Conservation (phyloP, 139 green algal genomes). For the Yamagishiella unicocca region DNA sequence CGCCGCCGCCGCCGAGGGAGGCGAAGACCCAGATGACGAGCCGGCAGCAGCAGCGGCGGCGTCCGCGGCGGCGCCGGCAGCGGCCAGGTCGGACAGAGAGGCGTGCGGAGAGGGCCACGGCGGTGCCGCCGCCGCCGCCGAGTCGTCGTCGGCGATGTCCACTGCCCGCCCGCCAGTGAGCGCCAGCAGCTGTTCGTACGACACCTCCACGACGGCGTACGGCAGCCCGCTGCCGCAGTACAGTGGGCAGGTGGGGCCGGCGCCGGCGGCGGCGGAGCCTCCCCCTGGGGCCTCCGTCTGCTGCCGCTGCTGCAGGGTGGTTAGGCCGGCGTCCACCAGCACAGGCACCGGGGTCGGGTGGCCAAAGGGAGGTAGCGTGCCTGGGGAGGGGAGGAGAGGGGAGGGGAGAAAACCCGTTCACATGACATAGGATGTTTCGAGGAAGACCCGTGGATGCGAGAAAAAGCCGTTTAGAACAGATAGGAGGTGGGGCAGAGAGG, state of each 20-base stretch:
- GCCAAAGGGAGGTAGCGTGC: constrained; percentile 53
- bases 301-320: neutral
- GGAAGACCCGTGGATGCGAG: too few relatives aligned
- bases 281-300: neutral
- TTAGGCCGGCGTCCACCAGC: constrained; percentile 44
- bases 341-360: constrained; percentile 16
- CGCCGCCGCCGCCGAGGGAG: neutral
- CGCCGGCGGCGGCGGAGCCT: neutral
- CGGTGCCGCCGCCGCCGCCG: neutral
- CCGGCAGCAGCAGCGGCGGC: neutral
- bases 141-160: constrained; percentile 48
- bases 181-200: constrained; percentile 43
- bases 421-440: too few relatives aligned
- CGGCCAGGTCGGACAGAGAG: neutral
- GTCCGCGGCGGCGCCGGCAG: neutral
- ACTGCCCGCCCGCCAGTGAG: constrained; percentile 37
- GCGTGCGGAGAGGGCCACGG: neutral
- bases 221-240: constrained; percentile 34
- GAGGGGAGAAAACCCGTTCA: too few relatives aligned
- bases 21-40: too few relatives aligned
- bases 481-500: neutral
- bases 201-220: constrained; percentile 30
- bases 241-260: neutral
- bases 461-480: too few relatives aligned
- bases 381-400: constrained; percentile 6